Base-by-base conservation (phyloP, 2,329 filamentous ascomycete genomes). In the Penicillium sp. region DNA sequence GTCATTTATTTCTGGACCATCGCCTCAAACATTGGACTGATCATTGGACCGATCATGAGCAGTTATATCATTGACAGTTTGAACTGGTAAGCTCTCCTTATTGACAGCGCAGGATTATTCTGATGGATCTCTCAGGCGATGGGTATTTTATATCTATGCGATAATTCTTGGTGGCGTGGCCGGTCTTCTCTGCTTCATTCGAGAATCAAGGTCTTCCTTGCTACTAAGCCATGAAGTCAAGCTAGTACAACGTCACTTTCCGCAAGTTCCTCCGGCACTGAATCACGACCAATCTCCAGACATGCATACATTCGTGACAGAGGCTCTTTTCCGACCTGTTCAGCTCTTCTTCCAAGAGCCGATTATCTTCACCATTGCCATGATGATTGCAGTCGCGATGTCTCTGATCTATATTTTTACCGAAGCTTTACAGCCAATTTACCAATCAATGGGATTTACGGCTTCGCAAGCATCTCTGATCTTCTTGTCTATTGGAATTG, bases 331-430 rank as follows among this genome's bases (percentile, higher is more conserved):
- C 30, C 54, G 66, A n/a, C 69, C 69, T 1, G 30, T 64, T 1
- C 51, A 53, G 3, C 58, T 74, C 1, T 62, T 71, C 36, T 59
- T 66, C 42, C 67, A 63, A 0, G 69, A 74, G 41, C 70, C 70
- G 0, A 63, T 74, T 23, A 61, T 73, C 9, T 59, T 67, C 18
- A 48, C 63, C 23, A 57, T 66, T 4, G 55, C 69, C 1, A 48
- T 67, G 15, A 66, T 73, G 45, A 65, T 57, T 4, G 63, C 64
- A 3, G 53, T 64, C 7, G 61, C 63, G 2, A 70, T 66, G 36
- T 66, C 60, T 0, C 51, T 73, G 6, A 62, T 72, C n/a, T 74
- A 72, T 39, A 59, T 73, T 6, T 70, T 72, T 43, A 67, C 69
- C 1, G 69, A 72, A 49, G 61, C 66, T 0, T 44, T 72, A 0